Conservation (phyloP, 495 filamentous ascomycete genomes). For the Hypoxylon cercidicola region DNA sequence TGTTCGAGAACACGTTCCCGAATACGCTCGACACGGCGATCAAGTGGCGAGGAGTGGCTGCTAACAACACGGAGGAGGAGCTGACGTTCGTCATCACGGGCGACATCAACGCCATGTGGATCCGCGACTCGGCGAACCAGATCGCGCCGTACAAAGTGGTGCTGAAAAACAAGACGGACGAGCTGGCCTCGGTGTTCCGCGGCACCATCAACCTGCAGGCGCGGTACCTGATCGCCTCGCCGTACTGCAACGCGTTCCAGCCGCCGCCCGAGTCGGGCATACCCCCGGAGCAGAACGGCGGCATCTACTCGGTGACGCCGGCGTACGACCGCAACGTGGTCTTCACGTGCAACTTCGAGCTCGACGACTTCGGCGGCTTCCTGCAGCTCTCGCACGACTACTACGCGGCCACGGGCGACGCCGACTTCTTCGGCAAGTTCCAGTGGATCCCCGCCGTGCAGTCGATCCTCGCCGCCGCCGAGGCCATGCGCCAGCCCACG, state of each 20-base stretch:
- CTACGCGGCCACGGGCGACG: constrained; percentile 64
- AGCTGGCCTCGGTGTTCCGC: constrained; percentile 68
- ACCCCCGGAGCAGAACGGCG: constrained; percentile 57
- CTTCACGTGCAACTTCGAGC: constrained; percentile 74
- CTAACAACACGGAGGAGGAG: constrained; percentile 64
- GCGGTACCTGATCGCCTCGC: constrained; percentile 65
- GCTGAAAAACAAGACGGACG: constrained; percentile 58
- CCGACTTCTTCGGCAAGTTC: constrained; percentile 68
- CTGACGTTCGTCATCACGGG: constrained; percentile 72
- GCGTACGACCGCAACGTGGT: constrained; percentile 61
- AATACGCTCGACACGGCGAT: constrained; percentile 72
- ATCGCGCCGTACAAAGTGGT: constrained; percentile 69
- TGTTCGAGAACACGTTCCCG: constrained; percentile 70
- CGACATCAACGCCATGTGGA: constrained; percentile 75
- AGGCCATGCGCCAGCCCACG: constrained; percentile 68
- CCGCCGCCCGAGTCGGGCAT: constrained; percentile 66
- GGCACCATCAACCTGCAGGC: constrained; percentile 70
- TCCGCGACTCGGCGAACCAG: constrained; percentile 71
- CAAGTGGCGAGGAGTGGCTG: constrained; percentile 67
- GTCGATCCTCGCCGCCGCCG: constrained; percentile 64
- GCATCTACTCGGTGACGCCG: constrained; percentile 59
- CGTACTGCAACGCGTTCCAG: constrained; percentile 72
- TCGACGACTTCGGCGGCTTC: constrained; percentile 71
- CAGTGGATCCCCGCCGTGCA: constrained; percentile 67
- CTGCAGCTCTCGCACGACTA: constrained; percentile 69